phyloP scores from a whole-genome alignment of 441 rosid species.

The Adansonia gregorii region DNA sequence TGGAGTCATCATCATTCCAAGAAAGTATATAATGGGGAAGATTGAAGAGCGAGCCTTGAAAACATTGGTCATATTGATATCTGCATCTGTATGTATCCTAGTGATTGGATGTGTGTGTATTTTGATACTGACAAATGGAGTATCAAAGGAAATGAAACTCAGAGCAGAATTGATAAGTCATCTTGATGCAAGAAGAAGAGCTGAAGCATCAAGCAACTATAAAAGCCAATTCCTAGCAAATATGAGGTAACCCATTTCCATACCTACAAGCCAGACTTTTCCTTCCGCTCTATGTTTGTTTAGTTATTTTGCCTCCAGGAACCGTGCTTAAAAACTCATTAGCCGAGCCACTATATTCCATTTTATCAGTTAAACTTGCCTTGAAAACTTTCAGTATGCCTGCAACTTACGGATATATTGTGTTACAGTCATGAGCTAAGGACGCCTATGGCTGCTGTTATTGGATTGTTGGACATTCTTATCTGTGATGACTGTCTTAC shows the following conservation, averaged over 20 bases:
- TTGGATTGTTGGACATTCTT: constrained; percentile 96
- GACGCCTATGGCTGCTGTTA: constrained; percentile 99
- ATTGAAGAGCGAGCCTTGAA: constrained; percentile 92
- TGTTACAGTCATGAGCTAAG: constrained; percentile 93
- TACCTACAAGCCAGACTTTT: background rate
- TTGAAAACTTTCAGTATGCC: background rate
- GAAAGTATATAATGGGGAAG: constrained; percentile 92
- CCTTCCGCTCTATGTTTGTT: background rate
- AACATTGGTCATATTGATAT: constrained; percentile 80
- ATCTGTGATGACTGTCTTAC: constrained; percentile 88
- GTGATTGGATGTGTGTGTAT: constrained; percentile 91
- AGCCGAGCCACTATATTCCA: background rate
- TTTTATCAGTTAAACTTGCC: background rate
- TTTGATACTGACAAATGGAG: constrained; percentile 91
- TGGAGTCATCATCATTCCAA: constrained; percentile 92
- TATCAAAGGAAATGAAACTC: constrained; percentile 97
- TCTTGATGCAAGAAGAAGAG: constrained; percentile 96
- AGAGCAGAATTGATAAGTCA: constrained; percentile 97
- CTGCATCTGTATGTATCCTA: constrained; percentile 87
- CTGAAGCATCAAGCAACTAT: constrained; percentile 98
- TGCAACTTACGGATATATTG: background rate
- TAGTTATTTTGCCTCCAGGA: no score
- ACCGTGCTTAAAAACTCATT: background rate
- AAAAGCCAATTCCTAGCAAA: constrained; percentile 98
- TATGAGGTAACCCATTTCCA: constrained; percentile 67